phyloP scores from a whole-genome alignment of 192 early-diverging fungal species.

The Coemansia sp. region DNA sequence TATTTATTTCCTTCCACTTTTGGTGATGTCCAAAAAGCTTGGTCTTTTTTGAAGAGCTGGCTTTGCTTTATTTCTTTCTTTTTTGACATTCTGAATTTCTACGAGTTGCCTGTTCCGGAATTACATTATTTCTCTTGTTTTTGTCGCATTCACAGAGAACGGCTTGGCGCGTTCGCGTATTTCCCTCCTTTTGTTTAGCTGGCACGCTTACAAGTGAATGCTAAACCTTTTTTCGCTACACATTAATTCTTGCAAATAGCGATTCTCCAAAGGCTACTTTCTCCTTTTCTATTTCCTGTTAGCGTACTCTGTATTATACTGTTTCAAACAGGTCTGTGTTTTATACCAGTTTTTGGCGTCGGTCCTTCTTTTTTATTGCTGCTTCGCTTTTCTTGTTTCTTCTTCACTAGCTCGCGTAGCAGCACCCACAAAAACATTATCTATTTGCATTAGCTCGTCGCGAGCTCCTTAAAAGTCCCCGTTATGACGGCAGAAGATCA shows the following conservation, averaged over 20 bases:
- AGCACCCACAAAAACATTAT: background rate
- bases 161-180: background rate
- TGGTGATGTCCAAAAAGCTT: no score
- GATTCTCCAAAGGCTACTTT: background rate
- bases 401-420: background rate
- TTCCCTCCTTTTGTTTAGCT: background rate
- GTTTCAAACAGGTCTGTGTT: background rate
- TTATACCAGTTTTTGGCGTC: background rate
- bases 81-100: background rate
- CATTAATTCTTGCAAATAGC: background rate
- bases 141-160: background rate
- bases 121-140: no score
- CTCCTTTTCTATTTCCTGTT: background rate
- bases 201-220: background rate
- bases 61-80: background rate
- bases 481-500: background rate
- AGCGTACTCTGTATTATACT: background rate
- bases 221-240: background rate
- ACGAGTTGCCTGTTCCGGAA: no score
- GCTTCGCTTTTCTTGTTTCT: background rate
- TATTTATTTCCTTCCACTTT: background rate
- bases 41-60: no score
- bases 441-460: background rate
- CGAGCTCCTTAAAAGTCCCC: background rate
- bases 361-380: background rate